phyloP scores from a whole-genome alignment of 2,329 filamentous ascomycete genomes.

The Xylariaceae sp. region DNA sequence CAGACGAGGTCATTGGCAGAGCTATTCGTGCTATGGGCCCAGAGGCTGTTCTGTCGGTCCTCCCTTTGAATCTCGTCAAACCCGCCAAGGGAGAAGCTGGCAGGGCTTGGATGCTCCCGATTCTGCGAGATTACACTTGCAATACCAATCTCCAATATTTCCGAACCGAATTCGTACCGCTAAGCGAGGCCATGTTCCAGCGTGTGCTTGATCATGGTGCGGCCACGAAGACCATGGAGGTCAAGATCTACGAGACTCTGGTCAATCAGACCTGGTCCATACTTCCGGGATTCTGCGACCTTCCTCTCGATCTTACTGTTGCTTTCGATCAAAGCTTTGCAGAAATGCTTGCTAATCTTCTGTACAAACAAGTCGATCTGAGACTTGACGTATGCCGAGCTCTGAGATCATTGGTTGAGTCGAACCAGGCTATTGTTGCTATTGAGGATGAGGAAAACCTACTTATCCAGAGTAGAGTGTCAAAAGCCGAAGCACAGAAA shows the following conservation, averaged over 20 bases:
- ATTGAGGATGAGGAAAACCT: conserved; percentile 67
- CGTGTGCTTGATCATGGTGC: conserved; percentile 75
- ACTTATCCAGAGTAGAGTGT: conserved; percentile 71
- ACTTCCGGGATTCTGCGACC: conserved; percentile 88
- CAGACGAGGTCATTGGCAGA: conserved; percentile 81
- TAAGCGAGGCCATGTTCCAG: conserved; percentile 88
- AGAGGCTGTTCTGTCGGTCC: conserved; percentile 70
- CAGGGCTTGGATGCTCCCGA: conserved; percentile 88
- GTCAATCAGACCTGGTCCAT: conserved; percentile 94
- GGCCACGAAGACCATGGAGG: conserved; percentile 85
- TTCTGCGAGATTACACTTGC: conserved; percentile 81
- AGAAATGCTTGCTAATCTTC: conserved; percentile 81
- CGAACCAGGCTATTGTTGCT: conserved; percentile 74
- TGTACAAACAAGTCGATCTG: conserved; percentile 87
- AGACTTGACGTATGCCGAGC: conserved; percentile 82
- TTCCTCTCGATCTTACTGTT: conserved; percentile 71
- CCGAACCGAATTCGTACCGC: conserved; percentile 74
- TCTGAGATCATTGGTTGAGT: conserved; percentile 82
- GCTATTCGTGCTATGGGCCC: conserved; percentile 89
- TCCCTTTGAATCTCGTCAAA: conserved; percentile 80
- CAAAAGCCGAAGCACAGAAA: conserved; percentile 66
- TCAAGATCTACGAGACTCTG: conserved; percentile 89
- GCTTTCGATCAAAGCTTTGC: conserved; percentile 85
- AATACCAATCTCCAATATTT: conserved; percentile 88
- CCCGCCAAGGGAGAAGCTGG: conserved; percentile 74